These are phyloP conservation scores for Curvularia eragrostidis DNA, from an alignment of 2,329 filamentous ascomycete genomes.

Conservation along the genomic window DNA sequence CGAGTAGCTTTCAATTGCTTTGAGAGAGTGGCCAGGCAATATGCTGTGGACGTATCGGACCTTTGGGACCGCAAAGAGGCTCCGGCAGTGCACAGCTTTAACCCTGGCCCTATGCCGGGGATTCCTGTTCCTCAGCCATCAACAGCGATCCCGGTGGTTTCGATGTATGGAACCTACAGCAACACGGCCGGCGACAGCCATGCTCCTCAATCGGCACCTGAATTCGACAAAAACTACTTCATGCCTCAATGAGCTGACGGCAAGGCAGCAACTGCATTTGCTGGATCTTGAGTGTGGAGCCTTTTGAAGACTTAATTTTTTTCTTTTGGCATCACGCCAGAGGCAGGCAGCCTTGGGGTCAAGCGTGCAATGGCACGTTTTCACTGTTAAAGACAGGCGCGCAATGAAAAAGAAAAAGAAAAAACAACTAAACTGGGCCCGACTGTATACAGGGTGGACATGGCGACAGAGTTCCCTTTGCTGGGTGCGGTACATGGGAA, in stretches of 20 bases:
- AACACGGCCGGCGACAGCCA: constrained; percentile 1
- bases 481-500: too few relatives aligned
- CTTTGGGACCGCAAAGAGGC: constrained; percentile 12
- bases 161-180: constrained; percentile 11
- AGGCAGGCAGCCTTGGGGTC: neutral
- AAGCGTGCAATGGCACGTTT: neutral
- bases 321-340: neutral
- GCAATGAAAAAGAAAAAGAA: neutral
- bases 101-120: neutral
- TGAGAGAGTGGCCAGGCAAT: constrained; percentile 27
- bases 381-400: neutral
- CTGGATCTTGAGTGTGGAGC: neutral
- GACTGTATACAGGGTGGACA: neutral
- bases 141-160: neutral
- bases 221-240: constrained; percentile 10
- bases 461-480: neutral
- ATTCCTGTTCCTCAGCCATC: constrained; percentile 1
- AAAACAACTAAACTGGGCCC: too few relatives aligned
- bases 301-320: neutral
- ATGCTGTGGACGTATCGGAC: constrained; percentile 22
- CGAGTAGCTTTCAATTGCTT: constrained; percentile 29
- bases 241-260: constrained; percentile 5
- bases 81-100: constrained; percentile 1
- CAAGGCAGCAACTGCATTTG: neutral
- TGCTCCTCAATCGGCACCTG: constrained; percentile 2